phyloP scores from a whole-genome alignment of 441 rosid species.

The Populus hybrid region DNA sequence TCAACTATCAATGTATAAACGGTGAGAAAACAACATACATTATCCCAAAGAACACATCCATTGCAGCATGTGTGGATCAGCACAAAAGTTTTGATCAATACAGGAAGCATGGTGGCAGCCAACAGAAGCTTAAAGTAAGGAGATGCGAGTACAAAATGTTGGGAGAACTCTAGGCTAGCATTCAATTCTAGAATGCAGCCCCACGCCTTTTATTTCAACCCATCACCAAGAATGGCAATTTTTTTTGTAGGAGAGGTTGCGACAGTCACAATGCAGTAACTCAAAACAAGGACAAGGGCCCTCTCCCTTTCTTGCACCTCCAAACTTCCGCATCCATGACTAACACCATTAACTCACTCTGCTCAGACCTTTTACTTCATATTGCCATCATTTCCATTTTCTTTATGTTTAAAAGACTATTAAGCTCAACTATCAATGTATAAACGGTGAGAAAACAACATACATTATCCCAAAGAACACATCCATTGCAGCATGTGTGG shows the following conservation, averaged over 20 bases:
- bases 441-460: no score
- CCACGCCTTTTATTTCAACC: neutral
- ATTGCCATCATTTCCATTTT: slow-evolving; percentile 27
- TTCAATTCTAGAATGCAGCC: neutral
- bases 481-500: neutral
- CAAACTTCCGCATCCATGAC: slow-evolving; percentile 15
- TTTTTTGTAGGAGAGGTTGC: slow-evolving; percentile 43
- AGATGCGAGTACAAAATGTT: slow-evolving; percentile 5
- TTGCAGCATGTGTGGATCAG: neutral
- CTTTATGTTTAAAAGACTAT: no score
- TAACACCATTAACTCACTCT: slow-evolving; percentile 17
- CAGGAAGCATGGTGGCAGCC: slow-evolving; percentile 1
- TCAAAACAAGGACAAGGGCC: slow-evolving; percentile 39
- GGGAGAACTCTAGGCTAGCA: slow-evolving; percentile 1
- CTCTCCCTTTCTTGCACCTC: slow-evolving; percentile 31
- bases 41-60: no score
- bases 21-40: no score
- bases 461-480: no score
- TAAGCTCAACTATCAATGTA: no score
- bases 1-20: no score
- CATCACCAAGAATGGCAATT: neutral
- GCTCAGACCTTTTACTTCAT: slow-evolving; percentile 50
- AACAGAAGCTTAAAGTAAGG: slow-evolving; percentile 8
- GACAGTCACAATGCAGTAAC: slow-evolving; percentile 35
- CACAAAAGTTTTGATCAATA: neutral